Percentiles rank a stretch among this genome's conserved stretches.
phyloP scores from a whole-genome alignment of 768 basidiomycete genomes.

The Mycena olivaceomarginata region DNA sequence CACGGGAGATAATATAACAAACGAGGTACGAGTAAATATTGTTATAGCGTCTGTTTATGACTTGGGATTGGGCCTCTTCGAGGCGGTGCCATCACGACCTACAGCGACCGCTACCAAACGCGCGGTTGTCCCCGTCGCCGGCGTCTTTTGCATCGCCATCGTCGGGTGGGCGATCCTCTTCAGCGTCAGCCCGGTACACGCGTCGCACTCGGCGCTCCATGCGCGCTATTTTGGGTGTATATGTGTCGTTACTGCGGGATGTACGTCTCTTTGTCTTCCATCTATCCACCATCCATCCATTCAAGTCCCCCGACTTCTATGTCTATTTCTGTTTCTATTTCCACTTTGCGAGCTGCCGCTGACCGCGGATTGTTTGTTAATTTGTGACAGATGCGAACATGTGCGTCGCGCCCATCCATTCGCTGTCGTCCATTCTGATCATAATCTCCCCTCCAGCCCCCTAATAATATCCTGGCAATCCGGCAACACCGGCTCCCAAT shows the following conservation, averaged over 20 bases:
- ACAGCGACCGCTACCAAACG: slow-evolving; percentile 32
- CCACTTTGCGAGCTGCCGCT: no score
- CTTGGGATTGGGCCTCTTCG: no score
- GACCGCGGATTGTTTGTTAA: no score
- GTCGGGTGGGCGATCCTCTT: slow-evolving; percentile 33
- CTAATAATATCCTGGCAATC: slow-evolving; percentile 40
- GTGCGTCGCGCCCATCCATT: neutral
- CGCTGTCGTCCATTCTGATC: neutral
- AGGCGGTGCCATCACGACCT: slow-evolving; percentile 26
- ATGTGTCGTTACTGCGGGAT: slow-evolving; percentile 32
- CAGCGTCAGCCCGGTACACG: slow-evolving; percentile 24
- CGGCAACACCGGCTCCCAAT: slow-evolving; percentile 36
- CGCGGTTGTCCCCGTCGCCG: slow-evolving; percentile 34
- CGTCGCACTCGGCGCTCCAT: neutral
- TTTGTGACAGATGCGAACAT: neutral
- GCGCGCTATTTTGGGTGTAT: slow-evolving; percentile 37
- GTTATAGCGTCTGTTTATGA: no score
- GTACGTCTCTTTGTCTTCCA: slow-evolving; percentile 17
- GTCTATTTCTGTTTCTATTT: neutral
- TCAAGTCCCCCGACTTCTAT: neutral
- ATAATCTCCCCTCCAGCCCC: slow-evolving; percentile 7
- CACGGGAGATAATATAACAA: no score
- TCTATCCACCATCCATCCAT: neutral
- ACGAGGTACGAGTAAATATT: no score
- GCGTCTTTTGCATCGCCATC: slow-evolving; percentile 29